Evolutionary conservation across 805 yeast genomes (phyloP).

Genomic region (Hyphopichia homilentoma): DNA sequence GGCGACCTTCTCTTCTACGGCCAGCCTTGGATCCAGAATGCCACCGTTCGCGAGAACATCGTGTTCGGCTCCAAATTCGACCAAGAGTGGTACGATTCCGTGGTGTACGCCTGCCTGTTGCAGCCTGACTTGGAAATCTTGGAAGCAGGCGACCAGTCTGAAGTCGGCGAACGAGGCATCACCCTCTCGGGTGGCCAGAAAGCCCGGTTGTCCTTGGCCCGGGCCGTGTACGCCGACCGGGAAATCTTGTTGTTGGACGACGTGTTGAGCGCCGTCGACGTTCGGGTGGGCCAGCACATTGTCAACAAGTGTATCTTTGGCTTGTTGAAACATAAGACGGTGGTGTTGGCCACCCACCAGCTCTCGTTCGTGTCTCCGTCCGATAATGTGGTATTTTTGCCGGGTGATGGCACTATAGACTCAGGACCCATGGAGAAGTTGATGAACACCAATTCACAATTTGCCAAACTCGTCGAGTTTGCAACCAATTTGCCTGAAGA

Average conservation of each 20-base stretch:
- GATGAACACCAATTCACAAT: constrained; percentile 25
- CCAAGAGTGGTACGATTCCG: constrained; percentile 45
- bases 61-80: constrained; percentile 60
- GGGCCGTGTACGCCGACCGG: constrained; percentile 69
- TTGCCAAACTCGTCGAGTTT: constrained; percentile 36
- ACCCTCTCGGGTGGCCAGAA: constrained; percentile 89
- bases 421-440: constrained; percentile 62
- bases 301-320: constrained; percentile 67
- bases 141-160: constrained; percentile 74
- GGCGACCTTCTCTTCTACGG: constrained; percentile 58
- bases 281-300: constrained; percentile 79
- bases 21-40: constrained; percentile 81
- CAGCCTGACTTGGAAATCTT: constrained; percentile 60
- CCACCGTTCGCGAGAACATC: constrained; percentile 73
- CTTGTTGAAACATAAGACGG: constrained; percentile 52
- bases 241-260: constrained; percentile 74
- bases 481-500: constrained; percentile 6
- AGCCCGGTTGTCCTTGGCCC: constrained; percentile 74
- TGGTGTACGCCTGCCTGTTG: constrained; percentile 65
- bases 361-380: constrained; percentile 66
- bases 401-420: constrained; percentile 58
- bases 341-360: constrained; percentile 83
- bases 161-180: constrained; percentile 83
- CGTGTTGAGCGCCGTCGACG: constrained; percentile 81
- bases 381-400: constrained; percentile 64